Percentiles rank a stretch among this genome's conserved stretches.
Evolutionary conservation across 2,329 filamentous ascomycete genomes (phyloP).

Genomic region (Geoglossum cookeanum): DNA sequence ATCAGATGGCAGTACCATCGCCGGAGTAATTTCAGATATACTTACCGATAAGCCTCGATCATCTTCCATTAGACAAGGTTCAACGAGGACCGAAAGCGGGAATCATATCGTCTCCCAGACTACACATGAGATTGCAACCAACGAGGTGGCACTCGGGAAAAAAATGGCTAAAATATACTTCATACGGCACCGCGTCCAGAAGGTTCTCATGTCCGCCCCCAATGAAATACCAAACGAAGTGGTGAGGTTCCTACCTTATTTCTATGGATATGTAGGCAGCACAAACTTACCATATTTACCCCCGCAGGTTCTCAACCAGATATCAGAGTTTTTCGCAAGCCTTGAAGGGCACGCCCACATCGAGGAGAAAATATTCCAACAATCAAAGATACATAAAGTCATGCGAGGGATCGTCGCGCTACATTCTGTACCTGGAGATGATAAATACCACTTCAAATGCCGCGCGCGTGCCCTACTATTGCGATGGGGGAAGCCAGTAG

Average conservation of each 20-base stretch:
- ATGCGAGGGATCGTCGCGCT: not conserved
- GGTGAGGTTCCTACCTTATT: not conserved
- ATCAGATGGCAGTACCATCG: not conserved
- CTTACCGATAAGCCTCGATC: not conserved
- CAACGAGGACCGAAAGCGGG: not conserved
- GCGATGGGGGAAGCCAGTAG: not conserved
- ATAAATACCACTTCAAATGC: not conserved
- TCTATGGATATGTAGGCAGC: not conserved
- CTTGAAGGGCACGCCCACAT: not conserved
- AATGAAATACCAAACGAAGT: not conserved
- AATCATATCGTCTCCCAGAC: not conserved
- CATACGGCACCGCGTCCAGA: not conserved
- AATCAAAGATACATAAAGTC: not conserved
- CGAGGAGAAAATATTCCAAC: not conserved
- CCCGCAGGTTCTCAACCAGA: not conserved
- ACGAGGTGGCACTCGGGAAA: not conserved
- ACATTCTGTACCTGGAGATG: not conserved
- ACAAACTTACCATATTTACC: not conserved
- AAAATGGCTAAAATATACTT: not conserved
- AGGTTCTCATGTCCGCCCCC: not conserved
- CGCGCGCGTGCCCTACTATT: not conserved
- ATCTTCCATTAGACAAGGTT: not conserved
- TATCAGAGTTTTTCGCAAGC: not conserved
- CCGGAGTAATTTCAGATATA: not conserved
- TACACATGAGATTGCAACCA: not conserved